phyloP scores from a whole-genome alignment of 169 alveolate genomes.

The Cryptosporidium parvum region DNA sequence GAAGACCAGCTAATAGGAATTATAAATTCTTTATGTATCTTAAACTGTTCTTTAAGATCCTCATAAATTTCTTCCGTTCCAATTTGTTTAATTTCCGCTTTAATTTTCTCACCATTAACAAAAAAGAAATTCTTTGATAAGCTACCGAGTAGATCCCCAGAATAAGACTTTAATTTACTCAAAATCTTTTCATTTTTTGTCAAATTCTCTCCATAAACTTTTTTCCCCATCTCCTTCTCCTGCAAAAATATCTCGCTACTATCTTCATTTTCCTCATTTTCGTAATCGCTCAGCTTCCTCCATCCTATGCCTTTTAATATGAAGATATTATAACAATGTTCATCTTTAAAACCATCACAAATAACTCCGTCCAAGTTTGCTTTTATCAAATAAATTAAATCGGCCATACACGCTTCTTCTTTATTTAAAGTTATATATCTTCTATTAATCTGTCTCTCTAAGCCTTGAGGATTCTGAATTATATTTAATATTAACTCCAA shows the following conservation, averaged over 20 bases:
- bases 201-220: background rate
- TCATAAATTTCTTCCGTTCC: conserved; percentile 7
- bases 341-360: background rate
- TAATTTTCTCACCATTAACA: conserved; percentile 43
- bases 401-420: conserved; percentile 25
- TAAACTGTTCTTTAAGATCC: conserved; percentile 40
- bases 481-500: conserved; percentile 2
- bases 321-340: background rate
- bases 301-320: conserved; percentile 52
- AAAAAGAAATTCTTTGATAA: conserved; percentile 15
- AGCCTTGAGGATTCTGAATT: background rate
- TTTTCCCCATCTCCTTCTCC: background rate
- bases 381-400: conserved; percentile 8
- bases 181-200: conserved; percentile 1
- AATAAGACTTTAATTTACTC: background rate
- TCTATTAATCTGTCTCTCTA: background rate
- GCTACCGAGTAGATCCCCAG: conserved; percentile 11
- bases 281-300: background rate
- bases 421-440: conserved; percentile 18
- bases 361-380: background rate
- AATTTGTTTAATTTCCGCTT: conserved; percentile 4
- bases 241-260: background rate
- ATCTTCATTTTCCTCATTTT: conserved; percentile 4
- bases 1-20: conserved; percentile 33
- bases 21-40: conserved; percentile 13